Base-by-base conservation (phyloP, 352 stramenopile genomes). In the Globisporangium cylindrosporum region DNA sequence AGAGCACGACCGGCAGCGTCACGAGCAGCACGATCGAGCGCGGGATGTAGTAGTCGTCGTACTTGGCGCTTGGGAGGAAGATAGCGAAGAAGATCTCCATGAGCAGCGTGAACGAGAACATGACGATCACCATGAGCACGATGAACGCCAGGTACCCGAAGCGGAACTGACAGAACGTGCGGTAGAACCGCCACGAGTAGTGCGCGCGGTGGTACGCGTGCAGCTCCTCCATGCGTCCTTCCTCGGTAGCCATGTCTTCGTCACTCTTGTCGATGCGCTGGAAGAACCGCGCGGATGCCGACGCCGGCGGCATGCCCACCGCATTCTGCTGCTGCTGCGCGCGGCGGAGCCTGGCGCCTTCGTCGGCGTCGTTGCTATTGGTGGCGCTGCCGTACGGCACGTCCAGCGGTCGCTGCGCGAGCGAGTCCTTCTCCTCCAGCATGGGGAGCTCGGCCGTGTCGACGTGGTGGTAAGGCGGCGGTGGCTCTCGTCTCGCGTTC, bases 71-170 rank as follows among this genome's bases (percentile, higher is more conserved):
- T 25, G 86, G 86, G 46, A 94, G 71, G 64, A 94, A 94, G 64
- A 94, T 89, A 24, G 82, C 80, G 64, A 94, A 94, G 77, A 92
- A 94, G 63, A 94, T 85, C 73, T 92, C 86, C 86, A 94, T 94
- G 54, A 94, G 73, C 62, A 90, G 63, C 70, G 84, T 91, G 69
- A 94, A 92, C 15, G 86, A 94, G 71, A 92, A 90, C 75, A 94
- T 91, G 72, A 94, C 67, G 72, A 94, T 81, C 55, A 90, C 74
- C 84, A 94, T 91, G 54, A 91, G 71, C 66, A 92, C 84, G n/a
- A 94, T 72, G 66, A 94, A 94, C 36, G 86, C 79, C 43, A 94
- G 51, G 70, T 94, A 94, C 55, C 81, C 81, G 38, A 92, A 91
- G 62, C 85, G 82, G 55, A 92, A 81, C 71, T 91, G 84, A 72